Percentiles rank a stretch among this genome's conserved stretches.
Evolutionary conservation across 169 alveolate species (phyloP).

Genomic region (Cryptosporidium felis): DNA sequence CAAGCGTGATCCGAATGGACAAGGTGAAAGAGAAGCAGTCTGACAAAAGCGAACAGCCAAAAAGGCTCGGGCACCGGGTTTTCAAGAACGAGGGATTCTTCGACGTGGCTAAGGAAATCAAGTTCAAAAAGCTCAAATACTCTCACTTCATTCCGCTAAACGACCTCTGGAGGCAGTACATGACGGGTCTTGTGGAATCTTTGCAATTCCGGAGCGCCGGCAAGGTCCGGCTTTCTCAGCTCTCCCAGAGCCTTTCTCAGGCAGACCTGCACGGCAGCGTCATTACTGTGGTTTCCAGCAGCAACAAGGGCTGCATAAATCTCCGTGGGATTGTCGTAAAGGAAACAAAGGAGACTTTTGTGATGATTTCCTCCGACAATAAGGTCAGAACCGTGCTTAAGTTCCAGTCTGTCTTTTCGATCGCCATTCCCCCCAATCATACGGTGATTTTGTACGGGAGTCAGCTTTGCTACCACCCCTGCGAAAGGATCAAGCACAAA

Average conservation of each 20-base stretch:
- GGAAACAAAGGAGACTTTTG: constrained; percentile 67
- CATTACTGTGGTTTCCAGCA: constrained; percentile 28
- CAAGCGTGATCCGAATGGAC: constrained; percentile 52
- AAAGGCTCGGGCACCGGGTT: not conserved
- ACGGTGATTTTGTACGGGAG: constrained; percentile 23
- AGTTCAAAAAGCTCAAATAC: constrained; percentile 6
- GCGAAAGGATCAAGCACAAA: constrained; percentile 59
- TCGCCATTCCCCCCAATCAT: constrained; percentile 3
- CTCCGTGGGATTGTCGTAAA: constrained; percentile 41
- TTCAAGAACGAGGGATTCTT: constrained; percentile 35
- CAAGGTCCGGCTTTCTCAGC: constrained; percentile 3
- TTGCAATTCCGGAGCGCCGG: not conserved
- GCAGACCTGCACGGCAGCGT: constrained; percentile 48
- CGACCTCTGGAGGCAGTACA: constrained; percentile 58
- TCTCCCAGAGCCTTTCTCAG: constrained; percentile 36
- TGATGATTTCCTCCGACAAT: constrained; percentile 38
- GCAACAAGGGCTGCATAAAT: constrained; percentile 34
- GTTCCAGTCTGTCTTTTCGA: constrained; percentile 5
- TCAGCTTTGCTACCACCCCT: constrained; percentile 57
- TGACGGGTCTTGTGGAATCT: not conserved
- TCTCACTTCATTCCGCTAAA: constrained; percentile 43
- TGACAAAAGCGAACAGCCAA: not conserved
- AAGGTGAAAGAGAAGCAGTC: constrained; percentile 14
- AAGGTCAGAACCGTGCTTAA: constrained; percentile 29
- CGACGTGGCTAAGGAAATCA: constrained; percentile 25